Evolutionary conservation across 2,329 filamentous ascomycete genomes (phyloP).

Genomic region (Verticillium dahliae): DNA sequence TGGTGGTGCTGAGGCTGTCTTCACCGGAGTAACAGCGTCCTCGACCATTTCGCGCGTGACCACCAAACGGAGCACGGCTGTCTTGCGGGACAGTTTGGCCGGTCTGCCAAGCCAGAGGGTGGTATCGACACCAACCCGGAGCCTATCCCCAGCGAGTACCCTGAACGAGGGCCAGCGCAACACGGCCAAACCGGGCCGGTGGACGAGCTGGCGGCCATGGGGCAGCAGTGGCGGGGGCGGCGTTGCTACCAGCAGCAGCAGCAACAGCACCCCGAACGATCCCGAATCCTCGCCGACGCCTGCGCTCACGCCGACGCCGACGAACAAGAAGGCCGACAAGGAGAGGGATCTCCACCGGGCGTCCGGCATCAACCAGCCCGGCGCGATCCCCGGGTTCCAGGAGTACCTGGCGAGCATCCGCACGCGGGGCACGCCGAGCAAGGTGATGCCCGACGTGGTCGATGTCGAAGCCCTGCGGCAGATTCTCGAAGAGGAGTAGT

Average conservation of each 20-base stretch:
- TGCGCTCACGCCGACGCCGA: constrained; percentile 11
- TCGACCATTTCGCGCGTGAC: constrained; percentile 46
- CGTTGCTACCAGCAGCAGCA: not conserved
- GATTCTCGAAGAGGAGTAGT: constrained; percentile 35
- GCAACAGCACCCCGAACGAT: constrained; percentile 4
- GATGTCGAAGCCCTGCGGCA: constrained; percentile 57
- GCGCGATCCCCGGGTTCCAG: constrained; percentile 66
- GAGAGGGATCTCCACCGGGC: constrained; percentile 39
- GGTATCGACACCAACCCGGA: constrained; percentile 20
- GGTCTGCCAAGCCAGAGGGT: constrained; percentile 27
- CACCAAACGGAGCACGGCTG: constrained; percentile 43
- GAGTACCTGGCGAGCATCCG: constrained; percentile 45
- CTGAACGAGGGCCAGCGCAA: constrained; percentile 12
- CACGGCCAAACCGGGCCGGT: constrained; percentile 29
- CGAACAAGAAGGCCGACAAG: constrained; percentile 19
- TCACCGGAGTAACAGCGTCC: constrained; percentile 53
- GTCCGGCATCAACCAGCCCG: constrained; percentile 73
- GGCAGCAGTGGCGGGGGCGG: constrained; percentile 13
- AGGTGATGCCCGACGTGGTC: constrained; percentile 50
- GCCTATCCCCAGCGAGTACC: constrained; percentile 19
- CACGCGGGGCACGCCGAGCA: constrained; percentile 45
- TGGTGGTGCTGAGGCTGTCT: constrained; percentile 47
- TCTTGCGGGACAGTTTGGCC: constrained; percentile 51
- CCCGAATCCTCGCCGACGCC: constrained; percentile 4
- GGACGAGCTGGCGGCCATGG: constrained; percentile 45